phyloP scores from a whole-genome alignment of 805 yeast species.

The Wickerhamia fluorescens region DNA sequence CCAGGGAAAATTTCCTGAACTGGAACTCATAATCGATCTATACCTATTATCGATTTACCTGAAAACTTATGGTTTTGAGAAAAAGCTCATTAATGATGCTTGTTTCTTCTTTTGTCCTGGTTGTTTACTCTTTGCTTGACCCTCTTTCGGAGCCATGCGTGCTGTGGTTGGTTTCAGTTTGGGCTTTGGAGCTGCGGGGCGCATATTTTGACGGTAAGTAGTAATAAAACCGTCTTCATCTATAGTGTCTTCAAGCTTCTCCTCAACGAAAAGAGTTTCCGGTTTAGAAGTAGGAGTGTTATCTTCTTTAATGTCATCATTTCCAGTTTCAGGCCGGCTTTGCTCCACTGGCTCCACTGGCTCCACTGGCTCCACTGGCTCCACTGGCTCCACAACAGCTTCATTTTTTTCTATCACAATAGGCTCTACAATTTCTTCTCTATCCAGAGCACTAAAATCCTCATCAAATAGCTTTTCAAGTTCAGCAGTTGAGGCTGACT shows the following conservation, averaged over 20 bases:
- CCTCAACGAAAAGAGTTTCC: conserved; percentile 1
- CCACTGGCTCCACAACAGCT: conserved; percentile 2
- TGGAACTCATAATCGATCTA: too few relatives aligned
- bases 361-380: background rate
- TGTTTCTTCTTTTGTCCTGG: conserved; percentile 38
- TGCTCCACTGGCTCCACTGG: conserved; percentile 1
- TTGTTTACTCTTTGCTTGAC: too few relatives aligned
- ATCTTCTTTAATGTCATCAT: conserved; percentile 31
- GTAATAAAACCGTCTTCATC: conserved; percentile 50
- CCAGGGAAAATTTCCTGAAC: too few relatives aligned
- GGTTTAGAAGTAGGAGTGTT: conserved; percentile 9
- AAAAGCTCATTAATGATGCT: conserved; percentile 42
- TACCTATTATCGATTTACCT: conserved; percentile 2
- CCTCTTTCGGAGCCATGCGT: too few relatives aligned
- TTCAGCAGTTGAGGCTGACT: conserved; percentile 2
- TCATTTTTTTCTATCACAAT: conserved; percentile 6
- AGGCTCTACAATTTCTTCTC: conserved; percentile 3
- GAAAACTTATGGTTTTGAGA: conserved; percentile 26
- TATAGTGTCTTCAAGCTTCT: conserved; percentile 9
- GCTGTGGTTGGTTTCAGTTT: conserved; percentile 4
- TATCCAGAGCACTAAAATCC: conserved; percentile 10
- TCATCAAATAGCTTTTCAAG: conserved; percentile 9
- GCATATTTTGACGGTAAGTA: conserved; percentile 23
- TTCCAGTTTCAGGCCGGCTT: conserved; percentile 17
- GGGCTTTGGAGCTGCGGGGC: conserved; percentile 4